phyloP scores from a whole-genome alignment of 495 filamentous ascomycete species.

The Penicillium turbatum region DNA sequence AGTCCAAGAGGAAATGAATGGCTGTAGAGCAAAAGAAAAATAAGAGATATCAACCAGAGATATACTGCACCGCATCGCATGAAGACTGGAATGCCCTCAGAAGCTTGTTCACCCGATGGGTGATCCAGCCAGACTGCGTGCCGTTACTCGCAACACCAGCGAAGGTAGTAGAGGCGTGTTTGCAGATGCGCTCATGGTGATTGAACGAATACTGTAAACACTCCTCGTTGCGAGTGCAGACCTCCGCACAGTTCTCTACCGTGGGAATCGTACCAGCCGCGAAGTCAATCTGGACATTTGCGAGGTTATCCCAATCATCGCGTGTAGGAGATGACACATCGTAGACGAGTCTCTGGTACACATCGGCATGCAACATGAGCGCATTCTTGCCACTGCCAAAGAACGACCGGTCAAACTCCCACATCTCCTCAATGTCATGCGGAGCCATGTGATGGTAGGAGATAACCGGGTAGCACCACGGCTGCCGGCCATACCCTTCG shows the following conservation, averaged over 20 bases:
- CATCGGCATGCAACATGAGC: conserved; percentile 30
- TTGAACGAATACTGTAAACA: conserved; percentile 44
- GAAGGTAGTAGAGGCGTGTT: conserved; percentile 31
- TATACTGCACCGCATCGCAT: conserved; percentile 28
- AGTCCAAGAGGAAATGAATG: background rate
- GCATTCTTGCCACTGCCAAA: conserved; percentile 33
- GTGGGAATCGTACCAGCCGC: conserved; percentile 20
- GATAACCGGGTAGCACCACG: conserved; percentile 49
- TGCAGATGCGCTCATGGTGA: conserved; percentile 24
- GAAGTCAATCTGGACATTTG: conserved; percentile 17
- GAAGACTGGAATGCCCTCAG: conserved; percentile 26
- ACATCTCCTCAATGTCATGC: conserved; percentile 40
- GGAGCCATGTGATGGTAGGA: conserved; percentile 47
- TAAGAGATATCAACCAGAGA: conserved; percentile 15
- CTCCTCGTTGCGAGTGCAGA: conserved; percentile 33
- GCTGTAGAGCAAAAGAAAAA: background rate
- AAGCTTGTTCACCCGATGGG: conserved; percentile 20
- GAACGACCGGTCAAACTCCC: conserved; percentile 45
- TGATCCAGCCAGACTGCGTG: conserved; percentile 34
- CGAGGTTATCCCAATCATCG: conserved; percentile 36
- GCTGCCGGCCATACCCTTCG: conserved; percentile 34
- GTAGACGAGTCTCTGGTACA: conserved; percentile 29
- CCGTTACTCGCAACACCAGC: conserved; percentile 21
- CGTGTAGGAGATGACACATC: conserved; percentile 14
- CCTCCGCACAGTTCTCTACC: conserved; percentile 31